phyloP scores from a whole-genome alignment of 2,329 filamentous ascomycete genomes.

The Fusarium drepaniforme region DNA sequence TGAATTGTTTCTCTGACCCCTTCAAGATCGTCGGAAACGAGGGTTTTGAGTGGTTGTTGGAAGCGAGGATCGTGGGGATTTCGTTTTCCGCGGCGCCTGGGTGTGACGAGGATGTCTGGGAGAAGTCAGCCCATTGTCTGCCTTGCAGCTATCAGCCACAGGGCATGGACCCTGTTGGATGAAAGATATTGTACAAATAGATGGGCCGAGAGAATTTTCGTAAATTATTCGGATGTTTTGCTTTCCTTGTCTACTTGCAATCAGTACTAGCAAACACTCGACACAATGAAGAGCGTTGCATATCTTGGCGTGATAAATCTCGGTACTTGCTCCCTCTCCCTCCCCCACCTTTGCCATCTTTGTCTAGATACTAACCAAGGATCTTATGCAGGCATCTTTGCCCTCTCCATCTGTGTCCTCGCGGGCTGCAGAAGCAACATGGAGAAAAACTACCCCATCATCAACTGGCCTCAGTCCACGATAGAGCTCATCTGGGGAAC shows the following conservation, averaged over 20 bases:
- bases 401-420: constrained; percentile 32
- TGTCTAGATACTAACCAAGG: no score
- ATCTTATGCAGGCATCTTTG: constrained; percentile 21
- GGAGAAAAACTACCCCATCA: constrained; percentile 31
- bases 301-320: constrained; percentile 27
- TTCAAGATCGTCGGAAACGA: neutral
- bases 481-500: constrained; percentile 27
- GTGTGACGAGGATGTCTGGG: neutral
- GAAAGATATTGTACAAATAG: neutral
- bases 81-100: constrained; percentile 13
- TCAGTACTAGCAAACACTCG: neutral
- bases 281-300: constrained; percentile 13
- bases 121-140: neutral
- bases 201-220: neutral
- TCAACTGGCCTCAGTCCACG: constrained; percentile 35
- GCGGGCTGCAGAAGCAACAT: constrained; percentile 24
- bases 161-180: neutral
- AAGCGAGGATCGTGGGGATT: neutral
- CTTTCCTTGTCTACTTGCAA: neutral
- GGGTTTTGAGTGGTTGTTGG: neutral
- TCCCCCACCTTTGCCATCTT: no score
- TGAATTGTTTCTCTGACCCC: neutral
- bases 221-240: neutral
- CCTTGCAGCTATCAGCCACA: neutral
- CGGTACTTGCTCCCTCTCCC: neutral